Evolutionary conservation across 345 rosid species (phyloP).

Genomic region (Lepidium aucheri): DNA sequence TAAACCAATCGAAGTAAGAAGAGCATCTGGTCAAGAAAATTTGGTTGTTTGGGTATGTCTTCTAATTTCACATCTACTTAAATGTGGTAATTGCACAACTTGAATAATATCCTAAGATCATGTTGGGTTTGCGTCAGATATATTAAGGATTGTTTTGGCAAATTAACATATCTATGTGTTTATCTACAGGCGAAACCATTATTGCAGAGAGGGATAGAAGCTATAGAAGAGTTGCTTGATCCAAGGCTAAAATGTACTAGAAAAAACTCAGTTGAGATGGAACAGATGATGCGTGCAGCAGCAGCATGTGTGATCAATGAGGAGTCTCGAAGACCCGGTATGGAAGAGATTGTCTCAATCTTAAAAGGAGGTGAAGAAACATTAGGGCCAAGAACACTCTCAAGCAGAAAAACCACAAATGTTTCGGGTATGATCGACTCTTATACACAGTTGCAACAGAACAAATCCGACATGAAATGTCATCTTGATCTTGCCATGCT

Average conservation of each 20-base stretch:
- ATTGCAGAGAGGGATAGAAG: conserved; percentile 60
- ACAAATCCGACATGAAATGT: conserved; percentile 76
- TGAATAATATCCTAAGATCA: neutral
- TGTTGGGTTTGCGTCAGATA: neutral
- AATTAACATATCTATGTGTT: neutral
- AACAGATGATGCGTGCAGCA: conserved; percentile 69
- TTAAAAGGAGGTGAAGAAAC: conserved; percentile 69
- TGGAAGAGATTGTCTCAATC: conserved; percentile 49
- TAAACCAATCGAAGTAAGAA: conserved; percentile 83
- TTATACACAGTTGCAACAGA: conserved; percentile 55
- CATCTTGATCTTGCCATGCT: conserved; percentile 92
- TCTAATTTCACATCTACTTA: neutral
- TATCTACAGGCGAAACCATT: conserved; percentile 76
- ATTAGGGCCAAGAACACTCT: conserved; percentile 28
- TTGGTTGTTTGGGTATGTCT: conserved; percentile 89
- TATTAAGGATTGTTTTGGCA: neutral
- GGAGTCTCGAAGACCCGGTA: conserved; percentile 75
- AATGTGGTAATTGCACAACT: neutral
- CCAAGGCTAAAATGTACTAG: conserved; percentile 38
- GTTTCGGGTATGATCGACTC: conserved; percentile 56
- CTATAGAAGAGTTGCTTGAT: conserved; percentile 64
- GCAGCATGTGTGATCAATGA: conserved; percentile 67
- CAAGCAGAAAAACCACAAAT: conserved; percentile 42
- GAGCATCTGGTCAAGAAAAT: conserved; percentile 85
- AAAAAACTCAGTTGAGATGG: conserved; percentile 44